A percentile compares a stretch with the other conserved stretches of the same genome.
Conservation (phyloP, 2,329 filamentous ascomycete species). For the Paecilomyces sp. region DNA sequence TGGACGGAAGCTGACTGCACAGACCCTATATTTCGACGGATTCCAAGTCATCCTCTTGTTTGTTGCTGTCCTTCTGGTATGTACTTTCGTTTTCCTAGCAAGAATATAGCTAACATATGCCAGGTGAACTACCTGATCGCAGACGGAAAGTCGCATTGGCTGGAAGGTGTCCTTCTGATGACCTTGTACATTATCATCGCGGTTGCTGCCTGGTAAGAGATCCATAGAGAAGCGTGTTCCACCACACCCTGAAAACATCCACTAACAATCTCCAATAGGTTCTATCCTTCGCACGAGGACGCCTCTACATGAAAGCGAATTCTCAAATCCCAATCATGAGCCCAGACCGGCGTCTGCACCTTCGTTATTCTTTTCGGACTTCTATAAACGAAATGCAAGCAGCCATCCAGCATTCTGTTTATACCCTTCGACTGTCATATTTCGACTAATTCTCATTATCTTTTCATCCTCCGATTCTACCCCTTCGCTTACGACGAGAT, state of each 20-base stretch:
- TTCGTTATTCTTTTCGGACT: neutral
- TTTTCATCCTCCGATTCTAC: no score
- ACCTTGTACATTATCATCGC: slow-evolving; percentile 57
- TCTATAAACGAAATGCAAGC: neutral
- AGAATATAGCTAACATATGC: slow-evolving; percentile 16
- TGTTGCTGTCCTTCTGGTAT: slow-evolving; percentile 42
- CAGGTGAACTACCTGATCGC: slow-evolving; percentile 58
- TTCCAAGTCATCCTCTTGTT: slow-evolving; percentile 72
- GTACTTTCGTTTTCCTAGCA: slow-evolving; percentile 1
- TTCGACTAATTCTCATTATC: no score
- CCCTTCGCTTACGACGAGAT: no score
- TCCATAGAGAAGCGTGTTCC: no score
- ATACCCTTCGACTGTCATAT: no score
- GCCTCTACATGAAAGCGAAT: neutral
- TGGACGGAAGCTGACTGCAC: slow-evolving; percentile 7
- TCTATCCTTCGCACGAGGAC: neutral
- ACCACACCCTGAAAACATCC: no score
- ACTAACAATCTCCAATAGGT: neutral
- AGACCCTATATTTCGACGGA: slow-evolving; percentile 71
- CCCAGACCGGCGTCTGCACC: neutral
- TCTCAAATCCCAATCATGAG: neutral
- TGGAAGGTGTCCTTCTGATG: slow-evolving; percentile 56
- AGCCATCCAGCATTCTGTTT: neutral
- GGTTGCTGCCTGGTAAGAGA: slow-evolving; percentile 47
- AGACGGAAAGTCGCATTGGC: slow-evolving; percentile 53